These are phyloP conservation scores for Lasiosphaeriaceae sp. DNA, from an alignment of 495 filamentous ascomycete species.

Conservation along the genomic window DNA sequence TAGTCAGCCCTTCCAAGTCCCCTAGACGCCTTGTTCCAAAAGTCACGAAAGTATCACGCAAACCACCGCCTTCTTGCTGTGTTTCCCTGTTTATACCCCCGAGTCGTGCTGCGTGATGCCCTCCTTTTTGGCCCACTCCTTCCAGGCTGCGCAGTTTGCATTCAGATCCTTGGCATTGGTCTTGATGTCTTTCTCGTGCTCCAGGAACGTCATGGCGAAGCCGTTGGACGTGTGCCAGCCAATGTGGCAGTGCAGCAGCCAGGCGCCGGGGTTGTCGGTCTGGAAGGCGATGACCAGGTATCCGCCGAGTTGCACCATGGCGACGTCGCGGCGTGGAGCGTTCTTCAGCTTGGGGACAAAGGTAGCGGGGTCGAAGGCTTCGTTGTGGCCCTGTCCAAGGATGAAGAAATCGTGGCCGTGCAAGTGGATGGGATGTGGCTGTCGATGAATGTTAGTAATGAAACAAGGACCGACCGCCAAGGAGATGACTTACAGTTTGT, in stretches of 20 bases:
- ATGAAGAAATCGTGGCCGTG: conserved; percentile 60
- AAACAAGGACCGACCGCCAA: too few species aligned
- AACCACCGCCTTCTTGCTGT: background rate
- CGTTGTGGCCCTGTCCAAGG: conserved; percentile 35
- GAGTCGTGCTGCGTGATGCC: conserved; percentile 9
- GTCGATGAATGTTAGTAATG: too few species aligned
- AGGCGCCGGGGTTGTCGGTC: conserved; percentile 47
- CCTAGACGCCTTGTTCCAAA: too few species aligned
- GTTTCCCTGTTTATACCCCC: conserved; percentile 1
- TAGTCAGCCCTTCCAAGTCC: too few species aligned
- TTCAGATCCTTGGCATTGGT: background rate
- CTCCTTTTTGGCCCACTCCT: background rate
- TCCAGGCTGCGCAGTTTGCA: conserved; percentile 1
- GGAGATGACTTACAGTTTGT: background rate
- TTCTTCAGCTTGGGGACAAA: conserved; percentile 33
- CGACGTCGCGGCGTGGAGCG: conserved; percentile 54
- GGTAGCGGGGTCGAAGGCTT: conserved; percentile 16
- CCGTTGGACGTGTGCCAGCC: conserved; percentile 31
- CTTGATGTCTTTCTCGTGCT: conserved; percentile 20
- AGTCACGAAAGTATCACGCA: background rate
- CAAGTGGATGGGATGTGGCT: conserved; percentile 45
- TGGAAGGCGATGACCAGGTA: conserved; percentile 47
- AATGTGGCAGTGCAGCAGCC: conserved; percentile 21
- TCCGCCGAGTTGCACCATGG: conserved; percentile 36
- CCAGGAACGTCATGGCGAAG: conserved; percentile 44